phyloP scores from a whole-genome alignment of 805 yeast species.

The Ogataea trehalophila region DNA sequence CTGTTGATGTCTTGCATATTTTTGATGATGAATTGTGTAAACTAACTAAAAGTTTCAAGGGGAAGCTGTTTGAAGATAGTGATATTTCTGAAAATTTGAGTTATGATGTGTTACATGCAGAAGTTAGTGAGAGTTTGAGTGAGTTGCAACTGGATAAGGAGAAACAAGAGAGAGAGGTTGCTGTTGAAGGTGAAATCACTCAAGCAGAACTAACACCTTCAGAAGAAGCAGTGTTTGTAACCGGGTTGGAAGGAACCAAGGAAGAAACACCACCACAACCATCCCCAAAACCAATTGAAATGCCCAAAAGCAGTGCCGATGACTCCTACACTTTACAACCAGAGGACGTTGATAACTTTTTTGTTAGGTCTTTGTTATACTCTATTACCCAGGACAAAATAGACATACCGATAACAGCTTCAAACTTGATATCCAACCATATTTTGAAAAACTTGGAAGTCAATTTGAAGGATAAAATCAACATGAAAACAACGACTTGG shows the following conservation, averaged over 20 bases:
- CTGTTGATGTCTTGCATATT: conserved; percentile 67
- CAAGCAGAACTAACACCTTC: not conserved
- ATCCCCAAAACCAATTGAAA: not conserved
- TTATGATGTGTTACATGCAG: not conserved
- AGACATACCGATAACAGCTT: conserved; percentile 63
- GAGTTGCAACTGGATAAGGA: conserved; percentile 3
- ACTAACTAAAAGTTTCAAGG: conserved; percentile 38
- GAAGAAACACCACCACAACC: conserved; percentile 6
- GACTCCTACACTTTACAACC: conserved; percentile 38
- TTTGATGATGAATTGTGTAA: conserved; percentile 60
- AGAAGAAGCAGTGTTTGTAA: conserved; percentile 4
- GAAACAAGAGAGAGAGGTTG: conserved; percentile 16
- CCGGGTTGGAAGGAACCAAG: not conserved
- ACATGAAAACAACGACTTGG: conserved; percentile 80
- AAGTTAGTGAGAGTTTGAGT: not conserved
- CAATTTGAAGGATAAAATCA: conserved; percentile 47
- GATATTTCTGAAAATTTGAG: not conserved
- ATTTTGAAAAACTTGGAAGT: conserved; percentile 71
- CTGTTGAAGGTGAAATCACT: conserved; percentile 11
- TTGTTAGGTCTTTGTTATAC: conserved; percentile 65
- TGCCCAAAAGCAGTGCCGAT: conserved; percentile 25
- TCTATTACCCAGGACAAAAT: conserved; percentile 55
- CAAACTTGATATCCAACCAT: conserved; percentile 69
- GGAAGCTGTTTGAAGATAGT: conserved; percentile 4
- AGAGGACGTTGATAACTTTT: conserved; percentile 71